phyloP scores from a whole-genome alignment of 177 flowering plant species.

The Tripterygium wilfordii region DNA sequence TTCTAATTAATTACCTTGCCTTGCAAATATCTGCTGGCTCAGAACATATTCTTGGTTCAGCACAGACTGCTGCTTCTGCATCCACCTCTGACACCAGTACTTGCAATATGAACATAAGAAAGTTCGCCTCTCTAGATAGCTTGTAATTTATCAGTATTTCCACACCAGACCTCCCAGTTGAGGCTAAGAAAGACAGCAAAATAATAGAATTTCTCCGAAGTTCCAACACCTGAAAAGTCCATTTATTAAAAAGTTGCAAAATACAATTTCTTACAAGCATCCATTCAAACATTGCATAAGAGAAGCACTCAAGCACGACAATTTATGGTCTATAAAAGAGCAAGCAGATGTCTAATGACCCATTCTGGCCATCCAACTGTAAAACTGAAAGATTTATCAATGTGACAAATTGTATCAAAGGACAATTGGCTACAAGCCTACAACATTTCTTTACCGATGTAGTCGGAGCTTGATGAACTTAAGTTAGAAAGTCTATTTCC shows the following conservation, averaged over 20 bases:
- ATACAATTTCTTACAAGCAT: too few species aligned
- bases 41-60: constrained; percentile 29
- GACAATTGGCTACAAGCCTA: too few species aligned
- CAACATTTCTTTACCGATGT: too few species aligned
- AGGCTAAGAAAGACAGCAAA: constrained; percentile 69
- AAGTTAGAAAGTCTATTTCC: too few species aligned
- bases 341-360: too few species aligned
- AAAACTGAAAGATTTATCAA: too few species aligned
- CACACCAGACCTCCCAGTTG: constrained; percentile 70
- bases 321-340: too few species aligned
- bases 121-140: constrained; percentile 29
- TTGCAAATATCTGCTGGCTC: constrained; percentile 32
- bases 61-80: constrained; percentile 30
- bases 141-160: constrained; percentile 44
- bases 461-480: too few species aligned
- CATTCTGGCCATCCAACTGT: too few species aligned
- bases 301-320: too few species aligned
- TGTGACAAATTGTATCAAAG: too few species aligned
- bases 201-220: constrained; percentile 56
- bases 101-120: constrained; percentile 58
- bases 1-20: constrained; percentile 60
- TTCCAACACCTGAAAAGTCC: constrained; percentile 55
- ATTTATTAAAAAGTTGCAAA: neutral
- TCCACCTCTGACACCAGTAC: constrained; percentile 58
- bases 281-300: too few species aligned